Evolutionary conservation across 164 flowering plant species (phyloP).

Genomic region (Kalanchoe fedtschenkoi): DNA sequence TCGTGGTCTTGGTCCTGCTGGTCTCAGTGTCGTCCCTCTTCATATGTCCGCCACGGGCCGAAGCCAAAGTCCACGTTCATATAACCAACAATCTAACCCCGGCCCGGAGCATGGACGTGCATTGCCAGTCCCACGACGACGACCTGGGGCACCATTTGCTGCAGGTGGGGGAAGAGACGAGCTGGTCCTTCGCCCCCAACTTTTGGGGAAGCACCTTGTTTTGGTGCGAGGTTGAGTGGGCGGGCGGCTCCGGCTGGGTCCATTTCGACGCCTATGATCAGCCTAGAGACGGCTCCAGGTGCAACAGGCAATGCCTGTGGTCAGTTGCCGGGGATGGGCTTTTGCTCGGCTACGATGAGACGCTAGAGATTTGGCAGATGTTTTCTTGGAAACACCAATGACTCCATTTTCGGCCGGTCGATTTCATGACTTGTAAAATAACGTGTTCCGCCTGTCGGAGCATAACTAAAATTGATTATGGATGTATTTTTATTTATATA

Average conservation of each 20-base stretch:
- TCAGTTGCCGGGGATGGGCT: conserved; percentile 8
- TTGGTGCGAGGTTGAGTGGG: conserved; percentile 17
- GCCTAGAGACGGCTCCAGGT: conserved; percentile 1
- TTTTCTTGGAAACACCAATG: neutral
- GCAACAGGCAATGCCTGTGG: conserved; percentile 15
- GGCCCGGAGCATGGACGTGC: conserved; percentile 13
- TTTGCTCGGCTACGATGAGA: conserved; percentile 11
- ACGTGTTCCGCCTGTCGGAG: too few relatives aligned
- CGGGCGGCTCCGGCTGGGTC: neutral
- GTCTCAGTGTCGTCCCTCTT: neutral
- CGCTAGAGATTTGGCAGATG: conserved; percentile 5
- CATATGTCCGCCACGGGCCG: too few relatives aligned
- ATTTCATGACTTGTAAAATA: too few relatives aligned
- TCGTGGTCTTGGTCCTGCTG: neutral
- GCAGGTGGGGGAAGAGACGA: neutral
- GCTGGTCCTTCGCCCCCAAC: conserved; percentile 14
- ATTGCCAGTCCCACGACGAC: conserved; percentile 16
- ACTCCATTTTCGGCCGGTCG: too few relatives aligned
- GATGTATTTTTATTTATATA: too few relatives aligned
- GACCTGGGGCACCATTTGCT: conserved; percentile 13
- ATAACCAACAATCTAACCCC: conserved; percentile 13
- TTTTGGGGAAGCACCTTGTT: conserved; percentile 15
- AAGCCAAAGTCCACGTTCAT: neutral
- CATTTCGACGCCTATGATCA: conserved; percentile 16
- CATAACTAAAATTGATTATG: too few relatives aligned